Percentiles rank a stretch among this genome's conserved stretches.
Evolutionary conservation across 306 rosid species (phyloP).

Genomic region (Hippophae gyantsensis): DNA sequence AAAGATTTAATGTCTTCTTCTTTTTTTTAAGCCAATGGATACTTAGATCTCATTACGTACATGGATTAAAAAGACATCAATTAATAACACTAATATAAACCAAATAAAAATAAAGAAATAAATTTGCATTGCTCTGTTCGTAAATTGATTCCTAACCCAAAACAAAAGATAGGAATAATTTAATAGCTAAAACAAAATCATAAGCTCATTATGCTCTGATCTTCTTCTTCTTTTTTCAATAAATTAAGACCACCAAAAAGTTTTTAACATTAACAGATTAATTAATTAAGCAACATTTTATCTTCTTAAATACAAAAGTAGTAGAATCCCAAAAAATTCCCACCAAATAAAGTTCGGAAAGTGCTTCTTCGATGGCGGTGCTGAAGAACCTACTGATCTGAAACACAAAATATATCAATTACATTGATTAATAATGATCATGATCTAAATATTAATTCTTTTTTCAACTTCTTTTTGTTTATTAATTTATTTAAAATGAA

Average conservation of each 20-base stretch:
- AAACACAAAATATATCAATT: neutral
- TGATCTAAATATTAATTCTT: neutral
- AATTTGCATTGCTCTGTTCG: conserved; percentile 21
- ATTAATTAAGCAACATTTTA: conserved; percentile 19
- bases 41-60: no score
- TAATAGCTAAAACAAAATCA: conserved; percentile 30
- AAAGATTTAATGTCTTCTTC: no score
- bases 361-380: conserved; percentile 25
- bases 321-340: conserved; percentile 28
- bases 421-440: neutral
- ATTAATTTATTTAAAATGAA: neutral
- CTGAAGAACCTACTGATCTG: conserved; percentile 50
- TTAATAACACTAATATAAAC: no score
- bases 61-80: no score
- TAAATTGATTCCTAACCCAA: conserved; percentile 49
- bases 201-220: conserved; percentile 20
- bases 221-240: conserved; percentile 1
- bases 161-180: conserved; percentile 60
- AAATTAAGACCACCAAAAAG: neutral
- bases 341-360: conserved; percentile 22
- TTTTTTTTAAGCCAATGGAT: no score
- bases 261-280: neutral
- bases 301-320: conserved; percentile 42
- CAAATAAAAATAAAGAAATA: neutral
- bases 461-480: neutral